A percentile compares a stretch with the other conserved stretches of the same genome.
These are phyloP conservation scores for Mycena albidolilacea DNA, from an alignment of 768 basidiomycete genomes.

Conservation along the genomic window DNA sequence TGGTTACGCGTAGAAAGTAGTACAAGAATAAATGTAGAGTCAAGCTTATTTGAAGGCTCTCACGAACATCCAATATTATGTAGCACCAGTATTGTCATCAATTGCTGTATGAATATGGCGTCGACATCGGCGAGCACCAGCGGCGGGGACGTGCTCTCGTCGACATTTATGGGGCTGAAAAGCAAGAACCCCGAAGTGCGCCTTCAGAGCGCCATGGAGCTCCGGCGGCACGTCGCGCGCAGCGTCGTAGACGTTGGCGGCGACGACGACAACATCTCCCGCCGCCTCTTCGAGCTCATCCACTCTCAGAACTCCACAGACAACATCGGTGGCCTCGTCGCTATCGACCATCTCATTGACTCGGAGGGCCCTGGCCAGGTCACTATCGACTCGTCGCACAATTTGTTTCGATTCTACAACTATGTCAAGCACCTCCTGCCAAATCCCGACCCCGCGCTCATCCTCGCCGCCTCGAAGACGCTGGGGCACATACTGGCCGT, in stretches of 20 bases:
- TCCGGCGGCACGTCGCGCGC: conserved; percentile 66
- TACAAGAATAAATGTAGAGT: too few species aligned
- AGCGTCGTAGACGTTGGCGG: conserved; percentile 65
- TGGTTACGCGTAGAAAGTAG: too few species aligned
- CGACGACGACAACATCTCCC: conserved; percentile 72
- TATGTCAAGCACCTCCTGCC: conserved; percentile 80
- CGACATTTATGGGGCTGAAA: conserved; percentile 62
- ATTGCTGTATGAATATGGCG: neutral
- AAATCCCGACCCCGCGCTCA: conserved; percentile 78
- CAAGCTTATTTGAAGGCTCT: too few species aligned
- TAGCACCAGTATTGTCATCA: too few species aligned
- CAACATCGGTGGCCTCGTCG: conserved; percentile 75
- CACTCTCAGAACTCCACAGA: conserved; percentile 72
- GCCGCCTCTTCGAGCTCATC: conserved; percentile 70
- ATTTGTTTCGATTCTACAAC: conserved; percentile 74
- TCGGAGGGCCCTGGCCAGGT: conserved; percentile 63
- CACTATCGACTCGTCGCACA: conserved; percentile 62
- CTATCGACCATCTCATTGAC: conserved; percentile 77
- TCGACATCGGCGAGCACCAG: neutral
- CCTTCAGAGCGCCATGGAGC: conserved; percentile 66
- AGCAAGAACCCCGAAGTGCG: conserved; percentile 65
- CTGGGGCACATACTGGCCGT: conserved; percentile 75
- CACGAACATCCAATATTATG: too few species aligned
- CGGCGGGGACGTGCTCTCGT: conserved; percentile 56
- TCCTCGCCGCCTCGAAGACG: conserved; percentile 80